These are phyloP conservation scores for Pyracantha coccinea DNA, from an alignment of 331 rosid species.

Conservation along the genomic window DNA sequence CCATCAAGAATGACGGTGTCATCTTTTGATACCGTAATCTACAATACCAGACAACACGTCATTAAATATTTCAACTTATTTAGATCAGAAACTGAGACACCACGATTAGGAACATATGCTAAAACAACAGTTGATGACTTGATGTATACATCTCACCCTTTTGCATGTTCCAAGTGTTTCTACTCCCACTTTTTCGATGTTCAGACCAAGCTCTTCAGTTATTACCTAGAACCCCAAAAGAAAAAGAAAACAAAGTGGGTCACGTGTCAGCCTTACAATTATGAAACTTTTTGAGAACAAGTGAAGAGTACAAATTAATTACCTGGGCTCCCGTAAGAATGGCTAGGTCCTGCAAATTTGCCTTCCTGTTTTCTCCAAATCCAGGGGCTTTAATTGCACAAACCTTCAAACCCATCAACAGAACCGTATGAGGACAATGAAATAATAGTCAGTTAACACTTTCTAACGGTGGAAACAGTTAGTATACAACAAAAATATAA, in stretches of 20 bases:
- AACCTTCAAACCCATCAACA: slow-evolving; percentile 33
- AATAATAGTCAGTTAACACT: not conserved
- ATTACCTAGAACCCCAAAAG: slow-evolving; percentile 44
- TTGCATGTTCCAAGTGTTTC: slow-evolving; percentile 91
- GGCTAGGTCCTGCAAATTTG: slow-evolving; percentile 80
- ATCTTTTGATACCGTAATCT: slow-evolving; percentile 86
- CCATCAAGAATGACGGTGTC: slow-evolving; percentile 93
- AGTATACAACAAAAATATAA: not conserved
- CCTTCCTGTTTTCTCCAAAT: slow-evolving; percentile 89
- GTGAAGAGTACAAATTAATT: not conserved
- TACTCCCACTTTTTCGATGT: slow-evolving; percentile 75
- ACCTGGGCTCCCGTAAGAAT: slow-evolving; percentile 85
- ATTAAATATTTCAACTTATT: not conserved
- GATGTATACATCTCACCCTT: slow-evolving; percentile 33
- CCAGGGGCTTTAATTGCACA: slow-evolving; percentile 98
- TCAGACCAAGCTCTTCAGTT: slow-evolving; percentile 92
- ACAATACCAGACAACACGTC: not conserved
- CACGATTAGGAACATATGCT: not conserved
- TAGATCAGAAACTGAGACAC: not conserved
- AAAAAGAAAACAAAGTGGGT: slow-evolving; percentile 1
- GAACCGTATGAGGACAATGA: not conserved
- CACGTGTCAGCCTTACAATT: not conserved
- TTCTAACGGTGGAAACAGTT: no score
- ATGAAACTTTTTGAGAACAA: not conserved
- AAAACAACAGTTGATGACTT: not conserved